phyloP scores from a whole-genome alignment of 768 basidiomycete genomes.

The Psilocybe azurescens region DNA sequence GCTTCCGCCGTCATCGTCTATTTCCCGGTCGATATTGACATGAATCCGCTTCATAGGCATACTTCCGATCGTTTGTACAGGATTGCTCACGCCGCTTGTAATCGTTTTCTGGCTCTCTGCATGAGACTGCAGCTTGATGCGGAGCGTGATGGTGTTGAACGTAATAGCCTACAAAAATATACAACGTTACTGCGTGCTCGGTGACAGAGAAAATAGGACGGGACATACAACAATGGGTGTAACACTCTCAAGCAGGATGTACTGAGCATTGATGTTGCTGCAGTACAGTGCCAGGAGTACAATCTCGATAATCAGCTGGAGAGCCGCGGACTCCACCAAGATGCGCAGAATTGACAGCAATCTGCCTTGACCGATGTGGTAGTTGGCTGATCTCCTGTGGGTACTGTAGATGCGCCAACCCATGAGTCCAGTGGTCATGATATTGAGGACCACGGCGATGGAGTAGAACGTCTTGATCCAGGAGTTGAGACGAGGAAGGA shows the following conservation, averaged over 20 bases:
- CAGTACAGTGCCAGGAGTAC: constrained; percentile 3
- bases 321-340: constrained; percentile 9
- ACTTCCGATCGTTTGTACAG: constrained; percentile 9
- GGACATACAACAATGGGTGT: constrained; percentile 7
- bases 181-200: not conserved
- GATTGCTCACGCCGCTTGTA: not conserved
- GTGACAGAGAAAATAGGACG: not conserved
- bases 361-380: constrained; percentile 2
- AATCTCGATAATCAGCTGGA: constrained; percentile 7
- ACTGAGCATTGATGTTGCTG: constrained; percentile 6
- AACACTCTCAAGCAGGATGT: constrained; percentile 5
- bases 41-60: constrained; percentile 11
- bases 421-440: constrained; percentile 11
- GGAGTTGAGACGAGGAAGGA: constrained; percentile 6
- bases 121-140: constrained; percentile 7
- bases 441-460: constrained; percentile 7
- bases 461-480: constrained; percentile 14
- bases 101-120: not conserved
- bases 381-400: constrained; percentile 10
- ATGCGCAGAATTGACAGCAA: constrained; percentile 7
- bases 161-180: constrained; percentile 4
- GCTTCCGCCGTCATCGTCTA: constrained; percentile 1
- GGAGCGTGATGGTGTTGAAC: constrained; percentile 11
- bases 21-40: constrained; percentile 8
- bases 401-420: constrained; percentile 8